Base-by-base conservation (phyloP, 2,329 filamentous ascomycete genomes). In the Parastagonospora avenae region DNA sequence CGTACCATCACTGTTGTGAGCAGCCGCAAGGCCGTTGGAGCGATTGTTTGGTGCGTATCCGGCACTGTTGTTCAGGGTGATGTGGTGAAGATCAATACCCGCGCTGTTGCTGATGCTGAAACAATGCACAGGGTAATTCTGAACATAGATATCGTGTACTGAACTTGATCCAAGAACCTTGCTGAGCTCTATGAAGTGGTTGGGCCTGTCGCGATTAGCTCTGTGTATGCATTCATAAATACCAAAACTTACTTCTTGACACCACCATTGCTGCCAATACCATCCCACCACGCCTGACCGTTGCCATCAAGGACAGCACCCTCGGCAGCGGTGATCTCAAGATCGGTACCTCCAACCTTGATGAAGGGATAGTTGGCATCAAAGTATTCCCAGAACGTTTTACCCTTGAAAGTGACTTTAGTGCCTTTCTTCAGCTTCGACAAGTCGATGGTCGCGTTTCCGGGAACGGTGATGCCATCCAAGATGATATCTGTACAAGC, bases 11-110 rank as follows among this genome's bases (percentile, higher is more conserved):
- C 80, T 83, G 70, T 84, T 85, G 42, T 72, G 68, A 8, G 64
- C 57, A 2, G 52, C 55, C 8, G 55, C 39, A 1, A 66, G 63
- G 11, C 67, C 63, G 7, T 62, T 55, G 1, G 59, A 63, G 2
- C 61, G 60, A 31, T 52, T 64, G 42, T 67, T 63, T 12, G 60
- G 54, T 10, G 65, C 55, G 53, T 81, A 77, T 24, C 83, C 83
- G n/a, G 73, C 82, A 9, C 76, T 76, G 70, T 85, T 82, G 64
- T 86, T 79, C 50, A 86, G 78, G 8, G 74, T 80, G 50, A 86
- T 75, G 36, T 74, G 66, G 8, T 72, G 71, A 16, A 87, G 52
- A 3, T 71, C 72, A 2, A 83, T 67, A 28, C 72, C 74, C 2
- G 31, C 39, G 14, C 71, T 71, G 9, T 69, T 64, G 56, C 79